Percentiles rank a stretch among this genome's conserved stretches.
Evolutionary conservation across 768 basidiomycete genomes (phyloP).

Genomic region (Hygrocybe coccinea): DNA sequence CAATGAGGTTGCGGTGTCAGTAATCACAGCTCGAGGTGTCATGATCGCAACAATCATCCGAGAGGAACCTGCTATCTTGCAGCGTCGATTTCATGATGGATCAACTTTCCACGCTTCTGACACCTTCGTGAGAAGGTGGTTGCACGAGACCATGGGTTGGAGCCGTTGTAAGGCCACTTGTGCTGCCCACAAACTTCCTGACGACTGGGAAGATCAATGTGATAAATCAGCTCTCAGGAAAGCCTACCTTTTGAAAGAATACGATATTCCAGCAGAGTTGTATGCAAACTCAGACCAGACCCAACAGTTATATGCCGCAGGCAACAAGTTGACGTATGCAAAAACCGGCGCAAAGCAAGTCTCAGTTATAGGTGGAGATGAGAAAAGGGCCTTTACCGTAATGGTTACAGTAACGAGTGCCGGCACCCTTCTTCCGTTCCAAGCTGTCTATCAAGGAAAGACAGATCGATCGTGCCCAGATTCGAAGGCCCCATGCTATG

Average conservation of each 20-base stretch:
- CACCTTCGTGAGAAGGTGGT: conserved; percentile 21
- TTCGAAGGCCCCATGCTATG: conserved; percentile 7
- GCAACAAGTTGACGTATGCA: conserved; percentile 26
- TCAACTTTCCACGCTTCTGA: conserved; percentile 20
- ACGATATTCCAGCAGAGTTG: conserved; percentile 26
- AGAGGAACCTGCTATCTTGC: conserved; percentile 9
- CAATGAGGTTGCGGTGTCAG: conserved; percentile 15
- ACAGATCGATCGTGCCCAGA: conserved; percentile 20
- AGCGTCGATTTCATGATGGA: conserved; percentile 9
- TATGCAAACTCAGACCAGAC: conserved; percentile 36
- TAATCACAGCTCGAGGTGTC: conserved; percentile 20
- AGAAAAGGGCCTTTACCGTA: conserved; percentile 37
- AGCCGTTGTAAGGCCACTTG: conserved; percentile 15
- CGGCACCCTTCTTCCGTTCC: conserved; percentile 30
- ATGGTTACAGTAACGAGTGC: conserved; percentile 25
- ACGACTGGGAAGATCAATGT: conserved; percentile 15
- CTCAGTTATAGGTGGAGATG: conserved; percentile 28
- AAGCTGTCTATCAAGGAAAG: conserved; percentile 31
- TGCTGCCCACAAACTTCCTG: conserved; percentile 22
- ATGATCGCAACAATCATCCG: conserved; percentile 18
- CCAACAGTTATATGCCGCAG: conserved; percentile 26
- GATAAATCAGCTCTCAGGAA: conserved; percentile 16
- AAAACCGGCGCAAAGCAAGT: conserved; percentile 16
- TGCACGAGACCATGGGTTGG: conserved; percentile 15
- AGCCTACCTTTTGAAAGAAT: conserved; percentile 25